Conservation (phyloP, 306 rosid species). For the Adenanthera pavonina region DNA sequence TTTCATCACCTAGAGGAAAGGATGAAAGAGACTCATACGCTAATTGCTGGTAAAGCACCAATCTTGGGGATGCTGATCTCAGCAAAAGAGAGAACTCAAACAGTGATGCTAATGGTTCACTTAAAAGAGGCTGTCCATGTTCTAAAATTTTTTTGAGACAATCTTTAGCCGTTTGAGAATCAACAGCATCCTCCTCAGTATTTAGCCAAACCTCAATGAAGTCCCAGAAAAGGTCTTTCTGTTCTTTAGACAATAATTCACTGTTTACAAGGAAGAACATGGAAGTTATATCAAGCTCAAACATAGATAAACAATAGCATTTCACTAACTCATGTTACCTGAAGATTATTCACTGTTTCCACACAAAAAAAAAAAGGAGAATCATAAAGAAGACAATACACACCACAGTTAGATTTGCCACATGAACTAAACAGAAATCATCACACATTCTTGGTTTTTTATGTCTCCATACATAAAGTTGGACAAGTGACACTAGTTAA, state of each 20-base stretch:
- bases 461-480: not conserved
- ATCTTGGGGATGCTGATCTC: slow-evolving; percentile 88
- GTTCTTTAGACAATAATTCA: slow-evolving; percentile 78
- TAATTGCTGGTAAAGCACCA: slow-evolving; percentile 81
- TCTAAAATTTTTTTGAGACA: slow-evolving; percentile 67
- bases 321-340: not conserved
- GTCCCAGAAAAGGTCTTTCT: slow-evolving; percentile 69
- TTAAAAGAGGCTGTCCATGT: slow-evolving; percentile 57
- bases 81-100: slow-evolving; percentile 83
- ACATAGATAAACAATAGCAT: not conserved
- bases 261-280: slow-evolving; percentile 49
- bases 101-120: slow-evolving; percentile 73
- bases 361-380: not conserved
- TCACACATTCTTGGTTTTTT: not conserved
- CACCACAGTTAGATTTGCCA: not conserved
- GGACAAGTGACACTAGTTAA: not conserved
- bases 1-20: slow-evolving; percentile 71
- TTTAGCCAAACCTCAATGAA: slow-evolving; percentile 78
- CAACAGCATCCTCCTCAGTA: slow-evolving; percentile 48
- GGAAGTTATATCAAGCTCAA: slow-evolving; percentile 21
- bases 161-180: slow-evolving; percentile 60
- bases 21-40: slow-evolving; percentile 85
- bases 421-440: not conserved
- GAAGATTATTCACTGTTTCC: not conserved
- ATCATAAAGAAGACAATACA: not conserved